phyloP scores from a whole-genome alignment of 805 yeast genomes.

The Saturnispora hagleri region DNA sequence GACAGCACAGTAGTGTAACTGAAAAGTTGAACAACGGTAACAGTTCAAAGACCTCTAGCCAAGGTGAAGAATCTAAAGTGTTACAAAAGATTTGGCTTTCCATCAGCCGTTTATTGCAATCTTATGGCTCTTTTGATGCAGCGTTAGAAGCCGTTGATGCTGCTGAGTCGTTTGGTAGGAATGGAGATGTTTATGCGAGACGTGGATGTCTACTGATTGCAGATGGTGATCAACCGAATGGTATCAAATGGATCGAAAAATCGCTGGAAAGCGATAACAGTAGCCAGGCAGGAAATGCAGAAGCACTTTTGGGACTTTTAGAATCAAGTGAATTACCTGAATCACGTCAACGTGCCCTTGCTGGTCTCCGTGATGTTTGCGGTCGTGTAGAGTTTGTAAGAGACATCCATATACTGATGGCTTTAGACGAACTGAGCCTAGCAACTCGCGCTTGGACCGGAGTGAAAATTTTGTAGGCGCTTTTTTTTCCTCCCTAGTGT shows the following conservation, averaged over 20 bases:
- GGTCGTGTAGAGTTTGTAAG: not conserved
- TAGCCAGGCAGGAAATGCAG: slow-evolving; percentile 1
- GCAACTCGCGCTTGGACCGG: slow-evolving; percentile 8
- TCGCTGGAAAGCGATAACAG: not conserved
- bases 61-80: slow-evolving; percentile 27
- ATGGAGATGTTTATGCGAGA: slow-evolving; percentile 4
- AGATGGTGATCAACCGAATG: not conserved
- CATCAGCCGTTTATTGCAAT: slow-evolving; percentile 55
- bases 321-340: not conserved
- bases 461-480: slow-evolving; percentile 7
- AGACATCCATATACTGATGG: not conserved
- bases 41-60: not conserved
- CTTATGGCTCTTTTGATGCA: slow-evolving; percentile 45
- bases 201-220: slow-evolving; percentile 4
- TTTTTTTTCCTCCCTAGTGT: not conserved
- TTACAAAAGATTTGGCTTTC: slow-evolving; percentile 68
- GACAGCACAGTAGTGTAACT: not conserved
- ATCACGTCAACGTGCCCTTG: slow-evolving; percentile 1
- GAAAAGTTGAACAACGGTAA: not conserved
- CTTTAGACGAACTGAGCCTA: slow-evolving; percentile 4
- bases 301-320: slow-evolving; percentile 4
- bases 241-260: not conserved
- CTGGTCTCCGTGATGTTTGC: not conserved
- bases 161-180: slow-evolving; percentile 30
- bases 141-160: slow-evolving; percentile 67